These are phyloP conservation scores for Micromonas commoda DNA, from an alignment of 139 green algal genomes.

Conservation along the genomic window DNA sequence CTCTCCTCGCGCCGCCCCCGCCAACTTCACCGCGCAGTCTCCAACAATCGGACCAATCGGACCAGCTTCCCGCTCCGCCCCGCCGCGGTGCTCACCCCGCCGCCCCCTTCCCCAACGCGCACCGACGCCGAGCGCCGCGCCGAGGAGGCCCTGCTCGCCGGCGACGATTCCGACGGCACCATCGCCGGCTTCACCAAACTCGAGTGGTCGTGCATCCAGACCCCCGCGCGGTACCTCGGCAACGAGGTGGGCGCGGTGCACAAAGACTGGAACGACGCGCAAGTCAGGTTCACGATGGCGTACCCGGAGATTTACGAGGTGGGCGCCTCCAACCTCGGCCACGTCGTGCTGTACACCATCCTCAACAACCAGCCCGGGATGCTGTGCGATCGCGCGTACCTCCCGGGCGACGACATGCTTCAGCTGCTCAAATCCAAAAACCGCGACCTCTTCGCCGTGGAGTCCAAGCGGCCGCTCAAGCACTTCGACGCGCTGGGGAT, in stretches of 20 bases:
- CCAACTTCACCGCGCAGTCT: no score
- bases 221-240: slow-evolving; percentile 59
- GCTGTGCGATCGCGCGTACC: slow-evolving; percentile 64
- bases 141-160: not conserved
- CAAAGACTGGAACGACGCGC: slow-evolving; percentile 55
- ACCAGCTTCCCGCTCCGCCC: no score
- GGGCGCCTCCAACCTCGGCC: slow-evolving; percentile 63
- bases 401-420: slow-evolving; percentile 48
- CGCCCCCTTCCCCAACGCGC: not conserved
- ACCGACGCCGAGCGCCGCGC: not conserved
- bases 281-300: slow-evolving; percentile 60
- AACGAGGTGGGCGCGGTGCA: slow-evolving; percentile 72
- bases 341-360: slow-evolving; percentile 68
- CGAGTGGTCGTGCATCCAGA: slow-evolving; percentile 34
- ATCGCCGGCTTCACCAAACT: slow-evolving; percentile 3
- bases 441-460: slow-evolving; percentile 57
- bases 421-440: slow-evolving; percentile 45
- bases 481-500: slow-evolving; percentile 63
- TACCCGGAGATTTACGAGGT: slow-evolving; percentile 60
- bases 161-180: not conserved
- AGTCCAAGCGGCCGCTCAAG: slow-evolving; percentile 44
- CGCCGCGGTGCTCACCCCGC: not conserved
- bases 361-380: slow-evolving; percentile 50
- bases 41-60: no score
- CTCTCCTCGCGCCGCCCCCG: no score